Evolutionary conservation across 2,329 filamentous ascomycete genomes (phyloP), one percentile per base, ranked within the genome.

Genomic region (Trichoderma harzianum): DNA sequence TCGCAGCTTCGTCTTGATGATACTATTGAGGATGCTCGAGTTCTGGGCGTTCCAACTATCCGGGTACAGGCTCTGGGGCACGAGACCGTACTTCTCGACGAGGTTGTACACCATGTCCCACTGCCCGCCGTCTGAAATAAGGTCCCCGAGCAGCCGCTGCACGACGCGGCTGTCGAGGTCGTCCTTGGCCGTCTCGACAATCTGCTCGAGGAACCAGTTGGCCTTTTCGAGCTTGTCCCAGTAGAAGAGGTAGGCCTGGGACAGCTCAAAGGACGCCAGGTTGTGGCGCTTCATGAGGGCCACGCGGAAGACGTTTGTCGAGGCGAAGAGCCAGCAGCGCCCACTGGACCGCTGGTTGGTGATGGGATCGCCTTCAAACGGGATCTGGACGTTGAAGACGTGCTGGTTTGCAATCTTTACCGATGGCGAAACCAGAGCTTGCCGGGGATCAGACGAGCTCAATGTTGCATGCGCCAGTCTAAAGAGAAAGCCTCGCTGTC

Each of bases 151-250:
- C 4, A 97, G 82, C 5, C 87, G 87, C 79, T 94, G 91, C 3
- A 97, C 86, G 5, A 97, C 82, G 11, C 94, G 84, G 26, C 90
- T 87, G 75, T 95, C 92, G 1, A 97, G 85, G 39, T 91, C 89
- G 76, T 94, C 87, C 66, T 85, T 84, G 0, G 89, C 87, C 0
- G 94, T 97, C 74, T 93, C 90, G 70, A 97, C 88, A 73, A 95
- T 89, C 77, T 93, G 92, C 82, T 97, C 93, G 21, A 97, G 87
- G 83, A 97, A 97, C 84, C 89, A 97, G 81, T 97, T 97, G 10
- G 92, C 87, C 82, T 97, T 97, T 81, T 97, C 94, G 24, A 97
- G 88, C 83, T 97, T 97, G 81, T 97, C 94, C 91, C 92, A 97
- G 86, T 94, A 97, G 83, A 95, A 97, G 5, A 97, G 87, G 78